Conservation (phyloP, 1,284 basidiomycete genomes). For the Afroboletus lepidellus region DNA sequence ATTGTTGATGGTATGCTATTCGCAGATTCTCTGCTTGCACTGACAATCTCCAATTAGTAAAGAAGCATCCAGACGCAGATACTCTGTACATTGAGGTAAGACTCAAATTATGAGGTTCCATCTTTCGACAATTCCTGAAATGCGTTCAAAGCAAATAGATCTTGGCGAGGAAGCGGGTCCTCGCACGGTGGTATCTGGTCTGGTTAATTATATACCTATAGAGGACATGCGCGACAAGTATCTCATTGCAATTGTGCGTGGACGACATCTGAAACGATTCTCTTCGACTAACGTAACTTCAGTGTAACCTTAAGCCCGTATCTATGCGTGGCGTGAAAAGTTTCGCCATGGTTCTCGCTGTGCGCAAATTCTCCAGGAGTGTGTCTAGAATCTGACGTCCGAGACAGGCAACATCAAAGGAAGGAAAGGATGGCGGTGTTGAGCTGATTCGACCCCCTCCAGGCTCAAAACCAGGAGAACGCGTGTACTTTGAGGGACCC, state of each 20-base stretch:
- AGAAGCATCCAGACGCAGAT: conserved; percentile 93
- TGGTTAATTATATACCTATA: conserved; percentile 93
- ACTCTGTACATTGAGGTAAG: conserved; percentile 84
- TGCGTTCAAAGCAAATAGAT: conserved; percentile 76
- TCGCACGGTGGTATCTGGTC: conserved; percentile 90
- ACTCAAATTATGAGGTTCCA: background rate
- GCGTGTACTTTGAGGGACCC: conserved; percentile 89
- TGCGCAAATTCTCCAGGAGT: conserved; percentile 37
- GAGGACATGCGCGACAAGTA: conserved; percentile 87
- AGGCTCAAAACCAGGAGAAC: conserved; percentile 86
- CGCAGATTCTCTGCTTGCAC: background rate
- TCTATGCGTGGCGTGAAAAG: conserved; percentile 96
- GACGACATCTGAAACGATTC: background rate
- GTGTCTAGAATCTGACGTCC: background rate
- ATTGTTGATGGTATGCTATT: conserved; percentile 79
- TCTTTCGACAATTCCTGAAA: background rate
- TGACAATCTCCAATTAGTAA: conserved; percentile 51
- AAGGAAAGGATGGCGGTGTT: conserved; percentile 88
- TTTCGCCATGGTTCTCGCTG: conserved; percentile 94
- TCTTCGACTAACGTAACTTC: background rate
- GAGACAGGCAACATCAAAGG: conserved; percentile 77
- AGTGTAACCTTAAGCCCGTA: conserved; percentile 95
- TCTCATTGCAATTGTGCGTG: conserved; percentile 80
- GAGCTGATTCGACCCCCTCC: conserved; percentile 87
- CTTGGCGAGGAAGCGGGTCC: conserved; percentile 92